Evolutionary conservation across 495 filamentous ascomycete genomes (phyloP), one percentile per base, ranked within the genome.

Genomic region (Hypomontagnella monticulosa): DNA sequence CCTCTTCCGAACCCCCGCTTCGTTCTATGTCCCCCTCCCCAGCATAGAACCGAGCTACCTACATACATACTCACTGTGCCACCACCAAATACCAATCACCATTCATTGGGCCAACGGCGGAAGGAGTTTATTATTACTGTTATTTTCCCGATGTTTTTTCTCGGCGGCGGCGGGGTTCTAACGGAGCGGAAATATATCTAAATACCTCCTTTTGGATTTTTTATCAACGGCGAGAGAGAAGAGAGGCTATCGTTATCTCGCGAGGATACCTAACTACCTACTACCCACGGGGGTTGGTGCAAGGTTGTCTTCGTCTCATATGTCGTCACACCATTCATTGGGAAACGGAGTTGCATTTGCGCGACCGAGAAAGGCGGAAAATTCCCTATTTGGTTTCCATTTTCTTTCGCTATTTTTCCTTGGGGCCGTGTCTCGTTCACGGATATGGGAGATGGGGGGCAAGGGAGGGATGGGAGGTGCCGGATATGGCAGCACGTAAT

Each of bases 331-430:
- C 38, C 49, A 58, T 42, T 61, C 60, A 69, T 69, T 11, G 66
- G 66, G 56, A 57, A 56, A 43, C 56, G 66, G 66, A 69, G 60
- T 69, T 69, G 66, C 60, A 64, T 69, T 69, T 69, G 20, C 59
- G 66, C 59, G 66, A 63, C 55, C 49, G 52, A 57, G 43, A 58
- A 69, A 64, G 60, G 60, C 60, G 50, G 57, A 63, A 63, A 67
- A 67, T 48, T 52, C 37, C 37, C 14, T 18, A 41, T 42, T 37
- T 5, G 40, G 41, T 33, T 52, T 63, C 41, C 36, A n/a, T 15
- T 16, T 41, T 20, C 18, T 36, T 36, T 20, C 27, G 19, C 12
- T 49, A 15, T 60, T 56, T 63, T 60, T 56, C 58, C 42, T 20
- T 68, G 59, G 43, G 49, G 14, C 47, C 43, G 42, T 37, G 30